Percentiles rank a stretch among this genome's conserved stretches.
Evolutionary conservation across 2,329 filamentous ascomycete genomes (phyloP).

Genomic region (Paracorniculantispora psalliotae): DNA sequence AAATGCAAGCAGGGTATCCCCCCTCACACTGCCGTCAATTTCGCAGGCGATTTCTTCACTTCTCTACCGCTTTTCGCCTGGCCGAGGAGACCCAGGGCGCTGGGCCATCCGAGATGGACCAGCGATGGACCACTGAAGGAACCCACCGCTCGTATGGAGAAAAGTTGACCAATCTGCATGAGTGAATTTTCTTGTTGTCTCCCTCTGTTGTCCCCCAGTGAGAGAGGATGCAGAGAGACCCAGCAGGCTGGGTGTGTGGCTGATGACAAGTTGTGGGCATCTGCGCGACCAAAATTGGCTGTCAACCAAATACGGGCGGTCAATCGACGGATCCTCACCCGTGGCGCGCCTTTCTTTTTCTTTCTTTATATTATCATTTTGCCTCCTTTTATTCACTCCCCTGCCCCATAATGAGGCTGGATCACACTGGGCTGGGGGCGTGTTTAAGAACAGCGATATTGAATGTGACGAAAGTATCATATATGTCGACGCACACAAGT

Average conservation of each 20-base stretch:
- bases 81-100: not conserved
- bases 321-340: not conserved
- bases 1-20: not conserved
- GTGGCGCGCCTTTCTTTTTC: not conserved
- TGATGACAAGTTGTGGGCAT: not conserved
- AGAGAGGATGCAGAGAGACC: not conserved
- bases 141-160: not conserved
- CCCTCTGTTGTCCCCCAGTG: not conserved
- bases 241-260: not conserved
- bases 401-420: no score
- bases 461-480: not conserved
- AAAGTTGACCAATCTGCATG: not conserved
- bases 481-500: not conserved
- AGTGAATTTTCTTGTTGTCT: constrained; percentile 5
- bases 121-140: not conserved
- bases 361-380: not conserved
- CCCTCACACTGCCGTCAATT: no score
- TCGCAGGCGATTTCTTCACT: not conserved
- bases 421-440: not conserved
- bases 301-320: not conserved
- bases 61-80: not conserved
- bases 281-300: not conserved
- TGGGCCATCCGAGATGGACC: no score
- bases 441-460: not conserved
- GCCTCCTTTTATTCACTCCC: not conserved